Conservation (phyloP, 371 early-diverging fungal genomes). For the Actinomortierella ambigua region DNA sequence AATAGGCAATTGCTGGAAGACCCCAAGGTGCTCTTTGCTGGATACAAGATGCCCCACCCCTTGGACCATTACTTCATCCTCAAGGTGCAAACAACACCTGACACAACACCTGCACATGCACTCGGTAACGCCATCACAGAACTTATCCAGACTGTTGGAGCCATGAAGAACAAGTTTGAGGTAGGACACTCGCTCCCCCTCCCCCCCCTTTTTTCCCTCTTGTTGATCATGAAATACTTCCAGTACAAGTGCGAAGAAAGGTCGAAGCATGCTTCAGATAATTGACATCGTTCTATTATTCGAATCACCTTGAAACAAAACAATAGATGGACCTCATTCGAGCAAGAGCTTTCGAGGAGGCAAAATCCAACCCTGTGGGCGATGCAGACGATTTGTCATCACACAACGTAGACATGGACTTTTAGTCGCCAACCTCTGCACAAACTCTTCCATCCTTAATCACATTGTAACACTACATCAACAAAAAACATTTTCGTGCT, state of each 20-base stretch:
- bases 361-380: slow-evolving; percentile 27
- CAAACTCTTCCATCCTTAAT: too few species aligned
- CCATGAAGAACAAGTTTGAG: slow-evolving; percentile 87
- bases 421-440: slow-evolving; percentile 6
- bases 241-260: too few species aligned
- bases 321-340: slow-evolving; percentile 44
- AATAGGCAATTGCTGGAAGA: slow-evolving; percentile 88
- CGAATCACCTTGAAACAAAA: too few species aligned
- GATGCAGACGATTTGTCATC: slow-evolving; percentile 41
- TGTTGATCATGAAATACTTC: too few species aligned
- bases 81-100: slow-evolving; percentile 90
- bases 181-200: too few species aligned
- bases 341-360: slow-evolving; percentile 28
- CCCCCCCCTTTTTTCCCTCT: too few species aligned
- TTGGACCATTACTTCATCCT: slow-evolving; percentile 90
- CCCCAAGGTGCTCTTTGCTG: slow-evolving; percentile 94
- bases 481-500: too few species aligned
- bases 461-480: too few species aligned
- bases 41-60: slow-evolving; percentile 98
- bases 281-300: too few species aligned
- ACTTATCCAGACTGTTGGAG: slow-evolving; percentile 79
- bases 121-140: slow-evolving; percentile 78
- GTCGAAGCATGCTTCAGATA: neutral
- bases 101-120: slow-evolving; percentile 84
- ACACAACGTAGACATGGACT: slow-evolving; percentile 46